Evolutionary conservation across 768 basidiomycete species (phyloP).

Genomic region (Leccinum subtestaceum): DNA sequence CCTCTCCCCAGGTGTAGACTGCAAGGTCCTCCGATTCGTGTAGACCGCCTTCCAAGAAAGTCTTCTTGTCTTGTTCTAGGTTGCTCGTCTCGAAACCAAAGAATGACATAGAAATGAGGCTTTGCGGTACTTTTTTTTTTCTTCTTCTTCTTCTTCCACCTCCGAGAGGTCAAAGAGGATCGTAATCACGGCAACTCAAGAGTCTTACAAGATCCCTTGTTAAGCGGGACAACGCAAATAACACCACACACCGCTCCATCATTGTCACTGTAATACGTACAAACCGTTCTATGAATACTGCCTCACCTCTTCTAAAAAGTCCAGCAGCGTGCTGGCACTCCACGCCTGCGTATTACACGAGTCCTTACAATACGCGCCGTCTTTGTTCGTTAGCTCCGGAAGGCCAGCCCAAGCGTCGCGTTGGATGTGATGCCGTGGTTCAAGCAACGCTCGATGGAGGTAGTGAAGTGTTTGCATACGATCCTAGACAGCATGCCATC

Average conservation of each 20-base stretch:
- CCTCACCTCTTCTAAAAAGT: conserved; percentile 74
- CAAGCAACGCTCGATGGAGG: conserved; percentile 70
- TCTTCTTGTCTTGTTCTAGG: conserved; percentile 63
- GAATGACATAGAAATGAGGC: conserved; percentile 61
- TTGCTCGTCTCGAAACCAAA: conserved; percentile 68
- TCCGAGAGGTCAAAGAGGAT: conserved; percentile 3
- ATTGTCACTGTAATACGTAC: not conserved
- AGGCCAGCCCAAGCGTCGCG: conserved; percentile 89
- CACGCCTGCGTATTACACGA: conserved; percentile 95
- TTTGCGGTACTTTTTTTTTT: conserved; percentile 10
- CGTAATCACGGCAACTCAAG: not conserved
- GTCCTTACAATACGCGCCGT: conserved; percentile 80
- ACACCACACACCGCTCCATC: conserved; percentile 20
- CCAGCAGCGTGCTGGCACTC: conserved; percentile 90
- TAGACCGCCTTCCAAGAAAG: conserved; percentile 45
- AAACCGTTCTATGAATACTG: conserved; percentile 13
- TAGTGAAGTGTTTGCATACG: conserved; percentile 70
- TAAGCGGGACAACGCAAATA: conserved; percentile 21
- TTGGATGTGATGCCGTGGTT: conserved; percentile 69
- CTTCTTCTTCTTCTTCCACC: conserved; percentile 12
- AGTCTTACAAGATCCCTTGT: conserved; percentile 7
- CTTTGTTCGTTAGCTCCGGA: conserved; percentile 87
- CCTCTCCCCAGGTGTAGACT: conserved; percentile 91
- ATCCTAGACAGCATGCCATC: conserved; percentile 45
- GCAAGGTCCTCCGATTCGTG: conserved; percentile 78